These are phyloP conservation scores for Basidioascus undulatus DNA, from an alignment of 768 basidiomycete species.

Conservation along the genomic window DNA sequence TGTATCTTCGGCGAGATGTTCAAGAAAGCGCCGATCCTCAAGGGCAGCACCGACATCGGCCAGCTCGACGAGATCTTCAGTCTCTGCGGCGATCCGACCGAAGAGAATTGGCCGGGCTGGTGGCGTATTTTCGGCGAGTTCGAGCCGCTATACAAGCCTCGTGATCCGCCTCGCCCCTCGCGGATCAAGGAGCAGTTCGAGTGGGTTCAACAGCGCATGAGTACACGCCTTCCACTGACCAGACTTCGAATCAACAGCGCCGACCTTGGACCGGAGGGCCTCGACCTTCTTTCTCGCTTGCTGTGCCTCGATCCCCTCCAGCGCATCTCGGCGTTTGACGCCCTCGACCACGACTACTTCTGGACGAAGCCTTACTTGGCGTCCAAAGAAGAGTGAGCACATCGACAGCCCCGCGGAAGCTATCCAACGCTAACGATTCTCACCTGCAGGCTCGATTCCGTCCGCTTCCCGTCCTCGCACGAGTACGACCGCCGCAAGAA, in stretches of 20 bases:
- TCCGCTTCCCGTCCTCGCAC: constrained; percentile 11
- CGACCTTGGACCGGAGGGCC: not conserved
- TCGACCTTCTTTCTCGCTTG: constrained; percentile 36
- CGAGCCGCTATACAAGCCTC: not conserved
- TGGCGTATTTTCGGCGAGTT: constrained; percentile 15
- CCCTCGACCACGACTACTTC: constrained; percentile 81
- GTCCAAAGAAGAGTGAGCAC: not conserved
- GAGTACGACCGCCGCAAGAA: constrained; percentile 10
- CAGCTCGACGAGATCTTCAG: constrained; percentile 74
- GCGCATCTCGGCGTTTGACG: constrained; percentile 60
- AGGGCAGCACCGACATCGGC: constrained; percentile 69
- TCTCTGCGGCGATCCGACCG: constrained; percentile 59
- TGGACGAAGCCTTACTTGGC: constrained; percentile 53
- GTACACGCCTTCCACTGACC: not conserved
- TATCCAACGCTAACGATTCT: not conserved
- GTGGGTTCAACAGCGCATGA: not conserved
- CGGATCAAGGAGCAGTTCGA: constrained; percentile 2
- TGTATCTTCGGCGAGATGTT: constrained; percentile 98
- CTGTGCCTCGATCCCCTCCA: constrained; percentile 60
- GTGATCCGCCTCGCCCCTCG: too few species aligned
- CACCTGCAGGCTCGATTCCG: constrained; percentile 1
- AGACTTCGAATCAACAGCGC: not conserved
- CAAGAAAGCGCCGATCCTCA: constrained; percentile 56
- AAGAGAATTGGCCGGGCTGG: constrained; percentile 20
- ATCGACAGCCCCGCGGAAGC: not conserved